Evolutionary conservation across 176 grass and related monocot species (phyloP).

Genomic region (Eleusine indica): DNA sequence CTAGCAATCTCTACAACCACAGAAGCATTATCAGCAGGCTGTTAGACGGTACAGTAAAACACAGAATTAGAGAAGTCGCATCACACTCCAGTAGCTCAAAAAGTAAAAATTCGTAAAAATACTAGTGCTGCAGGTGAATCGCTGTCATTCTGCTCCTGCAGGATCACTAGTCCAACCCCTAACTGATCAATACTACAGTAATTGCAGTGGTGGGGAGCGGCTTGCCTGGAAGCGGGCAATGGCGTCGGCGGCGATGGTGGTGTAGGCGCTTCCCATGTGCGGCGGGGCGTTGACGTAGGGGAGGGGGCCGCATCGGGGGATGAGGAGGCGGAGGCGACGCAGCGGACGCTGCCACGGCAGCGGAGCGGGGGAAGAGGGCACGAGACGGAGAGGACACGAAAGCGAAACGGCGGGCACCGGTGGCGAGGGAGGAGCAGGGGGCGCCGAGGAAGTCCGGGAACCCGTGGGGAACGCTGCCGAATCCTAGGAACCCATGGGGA

Average conservation of each 20-base stretch:
- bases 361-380: slow-evolving; percentile 19
- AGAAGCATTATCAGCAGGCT: slow-evolving; percentile 27
- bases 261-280: slow-evolving; percentile 99
- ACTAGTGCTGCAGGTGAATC: background rate
- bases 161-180: background rate
- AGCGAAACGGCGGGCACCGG: slow-evolving; percentile 38
- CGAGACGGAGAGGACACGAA: slow-evolving; percentile 1
- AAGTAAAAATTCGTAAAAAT: background rate
- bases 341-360: slow-evolving; percentile 34
- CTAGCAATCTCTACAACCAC: slow-evolving; percentile 71
- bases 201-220: background rate
- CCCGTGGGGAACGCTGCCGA: too few relatives aligned
- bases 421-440: slow-evolving; percentile 53
- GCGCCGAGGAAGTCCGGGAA: slow-evolving; percentile 46
- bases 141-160: background rate
- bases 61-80: background rate
- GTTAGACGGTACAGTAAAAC: background rate
- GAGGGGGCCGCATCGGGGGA: slow-evolving; percentile 40
- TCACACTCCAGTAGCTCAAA: background rate
- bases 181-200: background rate
- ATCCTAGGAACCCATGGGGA: too few relatives aligned
- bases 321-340: slow-evolving; percentile 42
- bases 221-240: slow-evolving; percentile 91
- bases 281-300: slow-evolving; percentile 96
- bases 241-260: slow-evolving; percentile 94